Evolutionary conservation across 2,329 filamentous ascomycete species (phyloP), one percentile per base, ranked within the genome.

Genomic region (Fusarium fracticaudum): DNA sequence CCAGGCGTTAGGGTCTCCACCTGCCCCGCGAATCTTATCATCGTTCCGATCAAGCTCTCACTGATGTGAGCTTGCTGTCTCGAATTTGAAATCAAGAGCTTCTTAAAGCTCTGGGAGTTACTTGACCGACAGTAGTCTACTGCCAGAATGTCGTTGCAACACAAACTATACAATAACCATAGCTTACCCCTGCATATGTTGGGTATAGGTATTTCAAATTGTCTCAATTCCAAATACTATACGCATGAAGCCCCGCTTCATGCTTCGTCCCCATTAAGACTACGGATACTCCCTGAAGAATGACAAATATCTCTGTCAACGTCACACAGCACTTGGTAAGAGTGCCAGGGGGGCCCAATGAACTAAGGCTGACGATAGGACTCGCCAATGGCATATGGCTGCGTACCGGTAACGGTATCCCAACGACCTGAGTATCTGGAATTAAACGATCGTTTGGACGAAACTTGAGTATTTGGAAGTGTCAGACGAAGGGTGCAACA

Each of bases 281-380:
- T 53, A 45, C 33, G 33, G 33, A 35, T 35, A 35, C 31, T 61
- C 33, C n/a, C 41, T 47, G 41, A 64, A 43, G 48, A 73, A 75
- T 75, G 54, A 61, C 60, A 67, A 73, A 74, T 75, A 73, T 51
- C 64, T 73, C 64, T 50, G 72, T 73, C 64, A 71, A 70, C 67
- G 60, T 60, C 60, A 73, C 72, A 73, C 69, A 53, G 53, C 54
- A 57, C 51, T 45, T 43, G 58, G 29, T 48, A 64, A 60, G 45
- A 50, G 33, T 26, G 20, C 44, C 41, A 64, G 69, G 65, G 67
- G 69, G 58, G 58, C 35, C 33, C 44, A 37, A 78, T 74, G 75
- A 77, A 71, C 71, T 69, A 75, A 77, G 51, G 54, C 71, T 78
- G 75, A 76, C 72, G 66, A 76, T 68, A 62, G 50, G 59, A 53